phyloP scores from a whole-genome alignment of 768 basidiomycete genomes.

The Mycena alexandri region DNA sequence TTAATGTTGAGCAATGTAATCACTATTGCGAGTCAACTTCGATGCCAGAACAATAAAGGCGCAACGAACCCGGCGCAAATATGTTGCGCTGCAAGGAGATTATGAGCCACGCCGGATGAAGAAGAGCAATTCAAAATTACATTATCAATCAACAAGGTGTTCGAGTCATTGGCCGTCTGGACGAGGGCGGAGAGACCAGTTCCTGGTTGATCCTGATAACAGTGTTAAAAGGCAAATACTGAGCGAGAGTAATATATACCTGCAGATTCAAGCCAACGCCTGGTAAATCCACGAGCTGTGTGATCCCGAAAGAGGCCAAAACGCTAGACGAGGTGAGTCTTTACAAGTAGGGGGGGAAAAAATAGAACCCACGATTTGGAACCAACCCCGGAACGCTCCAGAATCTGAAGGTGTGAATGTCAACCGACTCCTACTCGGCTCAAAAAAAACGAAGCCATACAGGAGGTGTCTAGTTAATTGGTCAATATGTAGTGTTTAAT shows the following conservation, averaged over 20 bases:
- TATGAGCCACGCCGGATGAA: neutral
- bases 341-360: too few species aligned
- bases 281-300: constrained; percentile 51
- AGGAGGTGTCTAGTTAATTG: constrained; percentile 21
- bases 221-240: neutral
- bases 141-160: constrained; percentile 25
- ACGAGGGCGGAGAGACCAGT: constrained; percentile 31
- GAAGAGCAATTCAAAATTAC: neutral
- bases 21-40: constrained; percentile 6
- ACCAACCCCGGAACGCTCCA: constrained; percentile 35
- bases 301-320: constrained; percentile 43
- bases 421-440: neutral
- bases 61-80: constrained; percentile 25
- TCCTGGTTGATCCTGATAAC: constrained; percentile 44
- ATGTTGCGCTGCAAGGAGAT: constrained; percentile 24
- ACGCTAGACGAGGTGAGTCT: constrained; percentile 3
- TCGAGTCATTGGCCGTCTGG: constrained; percentile 18
- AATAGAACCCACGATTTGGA: constrained; percentile 15
- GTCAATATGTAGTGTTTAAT: neutral
- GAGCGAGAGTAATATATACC: neutral
- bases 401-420: constrained; percentile 3
- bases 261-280: constrained; percentile 57
- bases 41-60: neutral
- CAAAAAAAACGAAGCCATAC: neutral
- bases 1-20: constrained; percentile 30